A percentile compares a stretch with the other conserved stretches of the same genome.
These are phyloP conservation scores for Clathrospora elynae DNA, from an alignment of 2,329 filamentous ascomycete species.

Conservation along the genomic window DNA sequence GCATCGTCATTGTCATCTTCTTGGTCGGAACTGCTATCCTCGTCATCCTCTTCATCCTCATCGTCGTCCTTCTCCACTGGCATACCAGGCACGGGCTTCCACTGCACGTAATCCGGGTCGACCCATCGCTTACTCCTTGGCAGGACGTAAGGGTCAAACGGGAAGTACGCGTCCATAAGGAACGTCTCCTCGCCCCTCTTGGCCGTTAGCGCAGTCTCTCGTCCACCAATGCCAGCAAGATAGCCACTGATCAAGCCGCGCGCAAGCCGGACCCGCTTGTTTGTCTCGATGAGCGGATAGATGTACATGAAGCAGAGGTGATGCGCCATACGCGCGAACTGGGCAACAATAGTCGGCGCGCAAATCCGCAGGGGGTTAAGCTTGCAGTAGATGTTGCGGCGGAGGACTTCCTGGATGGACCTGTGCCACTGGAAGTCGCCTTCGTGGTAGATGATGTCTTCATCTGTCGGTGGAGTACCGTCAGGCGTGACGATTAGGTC, in stretches of 20 bases:
- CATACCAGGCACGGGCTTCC: slow-evolving; percentile 47
- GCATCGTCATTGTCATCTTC: slow-evolving; percentile 6
- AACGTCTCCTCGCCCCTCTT: slow-evolving; percentile 76
- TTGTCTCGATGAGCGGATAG: slow-evolving; percentile 83
- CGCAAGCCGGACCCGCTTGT: slow-evolving; percentile 84
- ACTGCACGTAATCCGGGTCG: slow-evolving; percentile 58
- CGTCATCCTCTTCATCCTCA: slow-evolving; percentile 37
- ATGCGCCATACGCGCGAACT: slow-evolving; percentile 87
- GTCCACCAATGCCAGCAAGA: slow-evolving; percentile 51
- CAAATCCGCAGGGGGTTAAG: slow-evolving; percentile 96
- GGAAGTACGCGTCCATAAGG: slow-evolving; percentile 92
- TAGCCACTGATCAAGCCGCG: slow-evolving; percentile 67
- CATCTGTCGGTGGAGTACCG: slow-evolving; percentile 45
- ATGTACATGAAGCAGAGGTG: slow-evolving; percentile 89
- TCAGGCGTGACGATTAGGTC: slow-evolving; percentile 72
- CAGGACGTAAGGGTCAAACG: slow-evolving; percentile 94
- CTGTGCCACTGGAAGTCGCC: slow-evolving; percentile 80
- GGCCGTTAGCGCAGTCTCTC: slow-evolving; percentile 58
- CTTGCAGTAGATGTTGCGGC: slow-evolving; percentile 79
- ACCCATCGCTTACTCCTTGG: slow-evolving; percentile 88
- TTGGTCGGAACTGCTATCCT: slow-evolving; percentile 3
- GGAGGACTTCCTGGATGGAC: slow-evolving; percentile 73
- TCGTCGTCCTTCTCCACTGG: slow-evolving; percentile 53
- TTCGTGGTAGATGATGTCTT: slow-evolving; percentile 65
- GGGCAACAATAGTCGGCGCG: slow-evolving; percentile 84